Base-by-base conservation (phyloP, 345 rosid genomes). In the Linum tenue region DNA sequence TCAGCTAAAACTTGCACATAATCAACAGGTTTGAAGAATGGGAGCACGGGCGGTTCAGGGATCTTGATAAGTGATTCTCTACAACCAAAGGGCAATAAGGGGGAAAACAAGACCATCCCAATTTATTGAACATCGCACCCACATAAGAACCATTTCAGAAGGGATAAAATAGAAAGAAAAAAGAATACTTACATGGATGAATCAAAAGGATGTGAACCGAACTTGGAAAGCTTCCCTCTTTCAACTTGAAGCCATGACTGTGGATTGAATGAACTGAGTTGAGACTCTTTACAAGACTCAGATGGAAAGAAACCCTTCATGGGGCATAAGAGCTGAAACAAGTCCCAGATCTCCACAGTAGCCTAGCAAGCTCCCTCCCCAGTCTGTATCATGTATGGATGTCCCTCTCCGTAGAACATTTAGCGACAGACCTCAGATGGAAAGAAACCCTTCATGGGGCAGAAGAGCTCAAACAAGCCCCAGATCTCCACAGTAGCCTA, bases 161-260 rank as follows among this genome's bases (percentile, higher is more conserved):
- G 67, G 15, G 2, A 48, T 5, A 64, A 40, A 35, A 44, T 9
- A 41, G 64, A 16, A 56, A 57, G 22, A 55, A 17, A 41, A 50
- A 16, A 2, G 67, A 59, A 42, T 38, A 79, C 96, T 84, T 78
- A 91, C 99, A 83, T 80, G 63, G 99, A 94, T 59, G 94, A 75
- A 37, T 22, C 31, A 8, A 86, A 71, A 4, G 67, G 57, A 15
- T 76, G 81, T 16, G 86, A 71, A 31, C 89, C 76, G 4, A 79
- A 58, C 69, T 86, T 86, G 53, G 83, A 72, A 63, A 81, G 81
- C 73, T 91, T 94, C 75, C 97, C 99, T 77, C 97, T 85, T 75
- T 94, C 99, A 70, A 90, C 97, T 79, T 94, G 99, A 67, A 90
- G 99, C 99, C 99, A 94, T 63, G 97, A 88, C 81, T 94, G 97